Conservation (phyloP, 768 basidiomycete species). For the Thelephora ganbajun region DNA sequence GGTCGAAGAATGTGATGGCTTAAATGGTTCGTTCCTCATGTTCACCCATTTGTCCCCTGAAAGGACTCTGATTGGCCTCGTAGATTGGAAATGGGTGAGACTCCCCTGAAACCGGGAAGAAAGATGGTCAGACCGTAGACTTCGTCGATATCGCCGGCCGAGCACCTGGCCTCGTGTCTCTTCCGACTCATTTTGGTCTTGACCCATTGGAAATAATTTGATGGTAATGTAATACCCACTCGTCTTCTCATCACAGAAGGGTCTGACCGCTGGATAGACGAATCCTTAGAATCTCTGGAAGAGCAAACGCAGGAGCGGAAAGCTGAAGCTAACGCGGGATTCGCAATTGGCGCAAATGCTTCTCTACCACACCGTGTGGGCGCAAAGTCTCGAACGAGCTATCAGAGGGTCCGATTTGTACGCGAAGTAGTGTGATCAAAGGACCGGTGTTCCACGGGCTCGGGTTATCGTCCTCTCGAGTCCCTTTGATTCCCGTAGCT, state of each 20-base stretch:
- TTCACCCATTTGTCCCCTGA: background rate
- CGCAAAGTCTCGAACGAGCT: conserved; percentile 41
- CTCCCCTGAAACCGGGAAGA: conserved; percentile 70
- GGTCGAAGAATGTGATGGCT: conserved; percentile 77
- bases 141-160: conserved; percentile 68
- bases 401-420: conserved; percentile 62
- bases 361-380: conserved; percentile 34
- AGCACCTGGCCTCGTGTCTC: conserved; percentile 58
- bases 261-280: background rate
- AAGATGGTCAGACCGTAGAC: conserved; percentile 80
- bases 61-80: background rate
- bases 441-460: too few relatives aligned
- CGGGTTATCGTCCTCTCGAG: too few relatives aligned
- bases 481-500: conserved; percentile 33
- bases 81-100: conserved; percentile 88
- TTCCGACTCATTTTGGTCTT: conserved; percentile 77
- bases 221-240: conserved; percentile 28
- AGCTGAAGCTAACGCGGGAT: conserved; percentile 23
- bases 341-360: too few relatives aligned
- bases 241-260: background rate
- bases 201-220: conserved; percentile 56
- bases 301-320: conserved; percentile 6
- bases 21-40: conserved; percentile 58
- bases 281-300: conserved; percentile 4
- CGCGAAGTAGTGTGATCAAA: conserved; percentile 37